These are phyloP conservation scores for Cytospora leucostoma DNA, from an alignment of 2,329 filamentous ascomycete genomes.

Conservation along the genomic window DNA sequence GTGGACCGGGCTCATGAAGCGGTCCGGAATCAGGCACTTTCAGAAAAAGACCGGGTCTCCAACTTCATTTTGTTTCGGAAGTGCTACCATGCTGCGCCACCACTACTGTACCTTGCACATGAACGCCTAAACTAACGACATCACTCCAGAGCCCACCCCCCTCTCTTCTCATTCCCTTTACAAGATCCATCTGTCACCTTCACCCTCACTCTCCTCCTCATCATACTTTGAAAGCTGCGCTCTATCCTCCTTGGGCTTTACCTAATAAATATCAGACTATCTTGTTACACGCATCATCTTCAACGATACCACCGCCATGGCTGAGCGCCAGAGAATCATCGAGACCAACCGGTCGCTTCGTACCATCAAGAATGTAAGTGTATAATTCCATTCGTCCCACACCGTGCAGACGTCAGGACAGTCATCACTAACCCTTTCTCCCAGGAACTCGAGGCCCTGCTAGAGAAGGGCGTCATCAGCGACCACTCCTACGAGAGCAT, in stretches of 20 bases:
- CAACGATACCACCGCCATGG: slow-evolving; percentile 25
- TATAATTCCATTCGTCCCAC: neutral
- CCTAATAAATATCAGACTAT: neutral
- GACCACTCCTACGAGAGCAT: slow-evolving; percentile 76
- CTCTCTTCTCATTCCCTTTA: neutral
- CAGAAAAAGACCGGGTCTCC: neutral
- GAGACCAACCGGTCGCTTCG: slow-evolving; percentile 83
- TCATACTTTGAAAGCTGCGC: neutral
- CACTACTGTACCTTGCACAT: neutral
- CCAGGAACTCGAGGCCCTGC: slow-evolving; percentile 87
- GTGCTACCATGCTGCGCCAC: neutral
- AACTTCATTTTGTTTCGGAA: neutral
- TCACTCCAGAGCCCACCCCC: neutral
- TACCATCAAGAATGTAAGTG: slow-evolving; percentile 77
- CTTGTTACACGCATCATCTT: neutral
- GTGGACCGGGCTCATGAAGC: neutral
- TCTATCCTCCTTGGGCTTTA: neutral
- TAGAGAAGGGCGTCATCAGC: slow-evolving; percentile 78
- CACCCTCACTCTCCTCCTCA: neutral
- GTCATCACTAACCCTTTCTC: slow-evolving; percentile 28
- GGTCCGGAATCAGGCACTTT: neutral
- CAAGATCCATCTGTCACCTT: neutral
- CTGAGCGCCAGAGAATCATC: slow-evolving; percentile 60
- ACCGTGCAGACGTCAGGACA: slow-evolving; percentile 15
- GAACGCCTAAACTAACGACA: slow-evolving; percentile 2